These are phyloP conservation scores for Dictyostelium gargantuum DNA, from an alignment of 208 protist species.

Conservation along the genomic window DNA sequence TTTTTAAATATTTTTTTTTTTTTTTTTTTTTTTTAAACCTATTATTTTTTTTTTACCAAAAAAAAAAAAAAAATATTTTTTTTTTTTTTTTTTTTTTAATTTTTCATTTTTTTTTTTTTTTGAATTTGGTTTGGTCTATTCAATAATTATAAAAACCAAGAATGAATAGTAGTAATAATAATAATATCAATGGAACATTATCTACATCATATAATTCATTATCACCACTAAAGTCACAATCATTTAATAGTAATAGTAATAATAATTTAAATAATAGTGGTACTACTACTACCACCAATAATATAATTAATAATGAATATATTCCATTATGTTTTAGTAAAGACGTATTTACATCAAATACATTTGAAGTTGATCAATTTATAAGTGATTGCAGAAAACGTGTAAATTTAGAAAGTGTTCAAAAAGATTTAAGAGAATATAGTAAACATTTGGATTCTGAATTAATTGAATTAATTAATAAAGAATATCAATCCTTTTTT, in stretches of 20 bases:
- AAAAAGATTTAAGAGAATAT: slow-evolving; percentile 55
- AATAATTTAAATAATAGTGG: not conserved
- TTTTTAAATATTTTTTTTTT: too few relatives aligned
- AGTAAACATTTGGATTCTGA: slow-evolving; percentile 11
- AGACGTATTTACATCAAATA: slow-evolving; percentile 2
- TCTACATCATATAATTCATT: not conserved
- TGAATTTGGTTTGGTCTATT: too few relatives aligned
- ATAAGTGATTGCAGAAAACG: slow-evolving; percentile 45
- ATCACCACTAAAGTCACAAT: not conserved
- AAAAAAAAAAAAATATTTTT: too few relatives aligned
- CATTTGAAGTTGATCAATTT: slow-evolving; percentile 41
- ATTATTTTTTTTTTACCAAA: too few relatives aligned
- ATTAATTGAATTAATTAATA: slow-evolving; percentile 40
- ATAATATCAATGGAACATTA: not conserved
- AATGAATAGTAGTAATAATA: too few relatives aligned
- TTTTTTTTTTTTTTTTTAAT: too few relatives aligned
- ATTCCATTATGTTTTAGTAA: slow-evolving; percentile 51
- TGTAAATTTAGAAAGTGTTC: slow-evolving; percentile 50
- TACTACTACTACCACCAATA: too few relatives aligned
- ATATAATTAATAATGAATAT: not conserved
- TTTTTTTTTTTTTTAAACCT: too few relatives aligned
- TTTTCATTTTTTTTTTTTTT: too few relatives aligned
- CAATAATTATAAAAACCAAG: too few relatives aligned
- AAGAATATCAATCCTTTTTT: slow-evolving; percentile 58
- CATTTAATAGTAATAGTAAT: not conserved